phyloP scores from a whole-genome alignment of 148 eudicot species.

The Pouteria glomerata region DNA sequence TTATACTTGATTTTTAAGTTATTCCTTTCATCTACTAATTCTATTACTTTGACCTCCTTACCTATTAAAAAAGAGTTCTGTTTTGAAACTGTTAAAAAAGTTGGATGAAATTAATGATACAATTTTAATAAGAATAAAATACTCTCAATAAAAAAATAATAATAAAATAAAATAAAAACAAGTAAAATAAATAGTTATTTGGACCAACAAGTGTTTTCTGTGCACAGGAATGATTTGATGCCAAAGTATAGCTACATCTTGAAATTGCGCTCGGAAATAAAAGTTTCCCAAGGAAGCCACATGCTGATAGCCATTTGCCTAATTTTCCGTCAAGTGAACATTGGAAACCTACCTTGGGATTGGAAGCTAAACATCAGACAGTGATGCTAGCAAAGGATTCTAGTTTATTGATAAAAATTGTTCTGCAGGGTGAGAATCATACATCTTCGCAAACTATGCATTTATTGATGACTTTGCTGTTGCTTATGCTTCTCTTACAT shows the following conservation, averaged over 20 bases:
- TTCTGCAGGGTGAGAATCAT: conserved; percentile 34
- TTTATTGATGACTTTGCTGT: conserved; percentile 10
- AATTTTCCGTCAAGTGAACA: conserved; percentile 27
- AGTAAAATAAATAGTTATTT: not conserved
- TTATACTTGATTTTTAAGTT: no score
- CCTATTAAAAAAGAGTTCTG: no score
- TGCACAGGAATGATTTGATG: conserved; percentile 70
- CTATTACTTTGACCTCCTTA: no score
- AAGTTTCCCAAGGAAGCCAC: conserved; percentile 30
- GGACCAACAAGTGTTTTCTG: conserved; percentile 7
- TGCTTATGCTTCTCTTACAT: conserved; percentile 13
- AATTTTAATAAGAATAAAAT: no score
- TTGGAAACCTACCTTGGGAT: conserved; percentile 43
- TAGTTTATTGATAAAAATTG: conserved; percentile 25
- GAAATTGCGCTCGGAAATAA: conserved; percentile 83
- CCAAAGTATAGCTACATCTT: conserved; percentile 86
- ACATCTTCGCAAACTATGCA: not conserved
- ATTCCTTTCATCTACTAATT: no score
- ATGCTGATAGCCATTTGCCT: conserved; percentile 35
- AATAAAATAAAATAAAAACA: no score
- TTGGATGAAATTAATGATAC: no score
- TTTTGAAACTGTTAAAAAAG: no score
- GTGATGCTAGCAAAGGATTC: conserved; percentile 37
- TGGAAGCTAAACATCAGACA: conserved; percentile 33
- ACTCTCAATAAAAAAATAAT: no score